Base-by-base conservation (phyloP, 441 rosid species). In the Dalechampia spathulata region DNA sequence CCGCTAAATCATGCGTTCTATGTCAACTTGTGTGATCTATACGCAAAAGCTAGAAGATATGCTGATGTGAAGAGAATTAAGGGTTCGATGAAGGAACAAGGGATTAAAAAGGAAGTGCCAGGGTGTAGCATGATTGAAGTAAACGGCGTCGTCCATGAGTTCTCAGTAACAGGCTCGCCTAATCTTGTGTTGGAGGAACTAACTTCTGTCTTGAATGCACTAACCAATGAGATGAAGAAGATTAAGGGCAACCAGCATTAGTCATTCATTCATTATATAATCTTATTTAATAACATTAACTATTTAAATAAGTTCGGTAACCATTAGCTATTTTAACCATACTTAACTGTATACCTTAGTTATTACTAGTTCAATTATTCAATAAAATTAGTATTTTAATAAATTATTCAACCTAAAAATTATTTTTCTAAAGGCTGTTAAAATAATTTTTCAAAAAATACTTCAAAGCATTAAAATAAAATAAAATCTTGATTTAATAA, bases 101-200 rank as follows among this genome's bases (percentile, higher is more conserved):
- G 78, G 40, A 60, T 78, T 22, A 69, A 49, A 47, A 80, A 83
- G 62, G 77, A 75, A 69, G 62, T 63, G 21, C 73, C 76, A 8
- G 86, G 86, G 37, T 75, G 79, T 60, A 83, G 90, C 72, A 49
- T 68, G 75, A 70, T 83, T 23, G 86, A 76, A 60, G 63, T 83
- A 41, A 77, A 71, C 56, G 83, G 81, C 39, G 15, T 67, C 16
- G 79, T 80, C 72, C 67, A 61, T 27, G 84, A 78, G 49, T 83
- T 78, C 67, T 75, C 79, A 0, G 71, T 71, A 41, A 52, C 28
- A 43, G 82, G 76, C 27, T 74, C 76, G 0, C 28, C 74, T 45
- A 66, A 46, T 26, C 53, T 69, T 51, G 52, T 20, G 58, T 66
- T 51, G 59, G 73, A 63, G 69, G 73, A 72, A 48, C 27, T 74